Conservation (phyloP, 176 grass and related monocot genomes). For the Musa itinerans region DNA sequence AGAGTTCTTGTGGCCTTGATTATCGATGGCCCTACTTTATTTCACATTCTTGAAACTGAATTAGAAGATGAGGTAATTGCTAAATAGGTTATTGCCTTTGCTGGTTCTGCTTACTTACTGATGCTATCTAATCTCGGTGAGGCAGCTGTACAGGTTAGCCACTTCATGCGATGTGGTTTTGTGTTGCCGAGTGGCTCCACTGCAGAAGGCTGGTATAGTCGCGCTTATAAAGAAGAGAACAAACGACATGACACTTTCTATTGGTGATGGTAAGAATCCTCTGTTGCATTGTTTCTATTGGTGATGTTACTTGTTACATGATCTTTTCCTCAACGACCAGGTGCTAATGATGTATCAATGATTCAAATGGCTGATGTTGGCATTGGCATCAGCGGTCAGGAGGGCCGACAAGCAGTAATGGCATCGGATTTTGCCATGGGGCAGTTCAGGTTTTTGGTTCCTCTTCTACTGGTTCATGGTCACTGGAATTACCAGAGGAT, state of each 20-base stretch:
- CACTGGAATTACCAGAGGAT: conserved; percentile 95
- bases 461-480: conserved; percentile 82
- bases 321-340: conserved; percentile 16
- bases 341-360: conserved; percentile 97
- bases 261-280: conserved; percentile 61
- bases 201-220: conserved; percentile 89
- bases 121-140: conserved; percentile 18
- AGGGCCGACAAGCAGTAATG: conserved; percentile 91
- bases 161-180: conserved; percentile 60
- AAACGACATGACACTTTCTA: conserved; percentile 87
- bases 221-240: conserved; percentile 75
- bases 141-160: conserved; percentile 64
- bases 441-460: conserved; percentile 87
- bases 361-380: conserved; percentile 93
- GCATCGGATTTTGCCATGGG: conserved; percentile 84
- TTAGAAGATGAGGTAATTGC: conserved; percentile 59
- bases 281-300: no score
- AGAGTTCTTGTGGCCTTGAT: conserved; percentile 46
- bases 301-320: no score
- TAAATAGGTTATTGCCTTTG: neutral
- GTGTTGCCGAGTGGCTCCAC: conserved; percentile 85
- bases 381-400: conserved; percentile 77
- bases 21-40: conserved; percentile 70
- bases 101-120: conserved; percentile 7
- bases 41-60: conserved; percentile 67